These are phyloP conservation scores for Cunninghamia lanceolata DNA, from an alignment of 75 land plant genomes.

Conservation along the genomic window DNA sequence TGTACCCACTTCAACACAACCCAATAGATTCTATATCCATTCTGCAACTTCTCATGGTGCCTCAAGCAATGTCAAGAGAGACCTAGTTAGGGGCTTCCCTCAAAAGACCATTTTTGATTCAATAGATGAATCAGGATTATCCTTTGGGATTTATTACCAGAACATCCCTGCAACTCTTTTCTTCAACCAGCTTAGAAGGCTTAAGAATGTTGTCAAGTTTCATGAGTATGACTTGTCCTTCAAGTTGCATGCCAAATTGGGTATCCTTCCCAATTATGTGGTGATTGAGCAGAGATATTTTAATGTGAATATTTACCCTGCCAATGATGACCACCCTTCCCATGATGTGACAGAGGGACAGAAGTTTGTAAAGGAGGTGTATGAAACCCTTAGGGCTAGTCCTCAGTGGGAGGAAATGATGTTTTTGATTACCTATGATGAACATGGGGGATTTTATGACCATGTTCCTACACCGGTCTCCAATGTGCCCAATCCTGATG, in stretches of 20 bases:
- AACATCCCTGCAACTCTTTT: constrained; percentile 83
- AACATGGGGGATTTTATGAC: constrained; percentile 96
- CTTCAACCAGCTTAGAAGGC: constrained; percentile 61
- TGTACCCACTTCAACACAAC: constrained; percentile 96
- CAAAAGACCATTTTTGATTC: constrained; percentile 95
- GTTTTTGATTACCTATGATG: constrained; percentile 88
- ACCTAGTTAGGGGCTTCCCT: constrained; percentile 85
- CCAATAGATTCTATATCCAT: constrained; percentile 92
- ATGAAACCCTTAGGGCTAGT: constrained; percentile 75
- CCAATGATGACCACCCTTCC: constrained; percentile 94
- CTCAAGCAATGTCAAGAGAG: constrained; percentile 77
- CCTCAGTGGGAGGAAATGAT: constrained; percentile 90
- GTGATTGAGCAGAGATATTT: constrained; percentile 91
- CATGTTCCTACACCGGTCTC: constrained; percentile 85
- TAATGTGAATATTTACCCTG: constrained; percentile 51
- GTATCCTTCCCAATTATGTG: constrained; percentile 72
- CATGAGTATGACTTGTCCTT: constrained; percentile 57
- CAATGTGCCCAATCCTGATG: constrained; percentile 85
- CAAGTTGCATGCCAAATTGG: constrained; percentile 61
- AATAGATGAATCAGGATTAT: constrained; percentile 59
- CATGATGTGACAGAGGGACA: constrained; percentile 86
- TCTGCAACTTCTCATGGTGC: constrained; percentile 94
- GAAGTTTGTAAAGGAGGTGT: constrained; percentile 85
- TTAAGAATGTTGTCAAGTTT: constrained; percentile 58
- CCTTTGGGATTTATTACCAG: constrained; percentile 92